Base-by-base conservation (phyloP, 2,329 filamentous ascomycete species). In the Laburnicola sp. region DNA sequence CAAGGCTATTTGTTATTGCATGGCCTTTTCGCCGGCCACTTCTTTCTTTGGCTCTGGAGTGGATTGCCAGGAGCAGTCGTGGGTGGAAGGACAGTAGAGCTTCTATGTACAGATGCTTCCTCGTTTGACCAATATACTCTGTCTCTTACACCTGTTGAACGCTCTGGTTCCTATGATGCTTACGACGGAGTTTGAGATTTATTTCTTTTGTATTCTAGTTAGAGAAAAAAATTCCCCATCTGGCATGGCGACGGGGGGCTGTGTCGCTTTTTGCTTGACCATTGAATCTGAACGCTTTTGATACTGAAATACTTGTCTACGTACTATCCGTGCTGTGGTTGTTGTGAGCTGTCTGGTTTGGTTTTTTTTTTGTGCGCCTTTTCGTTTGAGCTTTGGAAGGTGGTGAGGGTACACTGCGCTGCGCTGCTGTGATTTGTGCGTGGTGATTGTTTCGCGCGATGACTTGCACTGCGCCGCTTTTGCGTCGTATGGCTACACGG, bases 41-140 rank as follows among this genome's bases (percentile, higher is more conserved):
- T 43, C 41, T 39, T 49, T 32, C 6, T 40, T 53, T 47, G 25
- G 45, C 35, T 38, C 22, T 45, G 26, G 35, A 6, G 31, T 34
- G 42, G 32, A 56, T 54, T 62, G 56, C 50, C 50, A 51, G 45
- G 39, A 47, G 44, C 50, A 30, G 47, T 30, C 10, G 9, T 3
- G 8, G 25, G 22, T 22, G 39, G 47, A 50, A 42, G 50, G 30
- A 53, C 47, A 50, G 51, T 32, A 11, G 42, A 42, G 41, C 35
- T 47, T 36, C 41, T 43, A 52, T 58, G 51, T 58, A 57, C 47
- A 39, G 39, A 28, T 42, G 43, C 41, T 37, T 28, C 34, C 30
- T 45, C 31, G 16, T 16, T 48, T 54, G 60, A 52, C 62, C 16
- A 64, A 66, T 64, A 59, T 53, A 66, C 46, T 44, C 60, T 60